Base-by-base conservation (phyloP, 441 rosid species). In the Euphorbia celastroides region DNA sequence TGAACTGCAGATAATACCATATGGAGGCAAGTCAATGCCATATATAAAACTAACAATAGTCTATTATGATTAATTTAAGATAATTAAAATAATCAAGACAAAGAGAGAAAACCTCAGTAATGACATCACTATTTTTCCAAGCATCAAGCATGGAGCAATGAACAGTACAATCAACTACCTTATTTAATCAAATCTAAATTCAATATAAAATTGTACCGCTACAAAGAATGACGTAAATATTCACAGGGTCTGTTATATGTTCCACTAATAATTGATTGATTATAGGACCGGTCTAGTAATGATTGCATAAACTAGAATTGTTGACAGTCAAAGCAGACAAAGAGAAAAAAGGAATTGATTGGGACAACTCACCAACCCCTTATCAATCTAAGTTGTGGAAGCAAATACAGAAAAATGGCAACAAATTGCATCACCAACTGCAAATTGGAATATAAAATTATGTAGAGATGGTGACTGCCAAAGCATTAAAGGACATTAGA, bases 71-170 rank as follows among this genome's bases (percentile, higher is more conserved):
- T 11, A 48, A 61, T 42, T 68, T 74, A 68, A 57, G 34, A 80
- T 55, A 66, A 19, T 48, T 28, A 23, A 58, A 75, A 69, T 72
- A 60, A 52, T 44, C 27, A 54, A 7, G 84, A 78, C 83, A 82
- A 57, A 17, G 32, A 70, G 65, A 67, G 67, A 41, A 54, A 51
- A 60, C 62, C 74, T 70, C 34, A 57, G 73, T 64, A 64, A 68
- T 79, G 80, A 82, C 78, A 73, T 58, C 70, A 74, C 46, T 58
- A 30, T 17, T 69, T 65, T 27, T 74, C 73, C 27, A n/a, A 51
- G 16, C 67, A 51, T 36, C 51, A 51, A 51, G 56, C 56, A 72
- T 57, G 61, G 42, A 60, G 64, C 28, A 28, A 3, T 28, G 55
- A 48, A 66, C 61, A 51, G 60, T 68, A 27, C 44, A 16, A 17